A percentile compares a stretch with the other conserved stretches of the same genome.
phyloP scores from a whole-genome alignment of 1,284 basidiomycete genomes.

The Pascua guehoae region DNA sequence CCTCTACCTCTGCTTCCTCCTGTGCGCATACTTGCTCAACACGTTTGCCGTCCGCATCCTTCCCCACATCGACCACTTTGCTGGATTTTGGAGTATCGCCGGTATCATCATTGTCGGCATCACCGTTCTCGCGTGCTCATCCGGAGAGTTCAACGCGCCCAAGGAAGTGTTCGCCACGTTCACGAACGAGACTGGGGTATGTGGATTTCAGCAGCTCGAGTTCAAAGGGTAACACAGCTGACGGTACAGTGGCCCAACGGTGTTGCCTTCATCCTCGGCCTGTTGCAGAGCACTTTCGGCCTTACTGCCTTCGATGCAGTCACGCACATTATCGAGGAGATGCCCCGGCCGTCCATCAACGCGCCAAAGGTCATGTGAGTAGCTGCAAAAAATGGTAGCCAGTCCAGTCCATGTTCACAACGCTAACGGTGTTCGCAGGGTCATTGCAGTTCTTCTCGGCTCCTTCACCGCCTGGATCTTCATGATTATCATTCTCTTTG shows the following conservation, averaged over 20 bases:
- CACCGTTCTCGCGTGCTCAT: conserved; percentile 19
- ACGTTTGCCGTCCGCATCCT: conserved; percentile 13
- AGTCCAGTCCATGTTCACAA: no score
- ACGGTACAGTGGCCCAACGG: conserved; percentile 24
- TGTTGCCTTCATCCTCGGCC: conserved; percentile 45
- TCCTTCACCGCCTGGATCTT: conserved; percentile 36
- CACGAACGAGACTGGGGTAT: conserved; percentile 28
- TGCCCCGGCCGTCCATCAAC: conserved; percentile 33
- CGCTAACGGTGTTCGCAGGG: background rate
- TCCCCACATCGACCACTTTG: conserved; percentile 20
- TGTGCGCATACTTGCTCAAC: conserved; percentile 11
- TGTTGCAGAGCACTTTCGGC: conserved; percentile 35
- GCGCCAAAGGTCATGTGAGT: conserved; percentile 38
- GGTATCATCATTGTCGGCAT: conserved; percentile 42
- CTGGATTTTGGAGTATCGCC: conserved; percentile 33
- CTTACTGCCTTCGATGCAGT: conserved; percentile 26
- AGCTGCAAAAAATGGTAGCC: no score
- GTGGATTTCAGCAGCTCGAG: conserved; percentile 8
- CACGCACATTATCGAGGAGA: conserved; percentile 46
- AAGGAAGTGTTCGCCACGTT: conserved; percentile 44
- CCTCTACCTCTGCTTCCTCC: conserved; percentile 8
- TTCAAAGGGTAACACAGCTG: conserved; percentile 4
- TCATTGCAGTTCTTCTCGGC: conserved; percentile 33
- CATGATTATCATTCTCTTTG: conserved; percentile 37
- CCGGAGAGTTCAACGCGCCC: conserved; percentile 34